These are phyloP conservation scores for Mycena pura DNA, from an alignment of 768 basidiomycete genomes.

Conservation along the genomic window DNA sequence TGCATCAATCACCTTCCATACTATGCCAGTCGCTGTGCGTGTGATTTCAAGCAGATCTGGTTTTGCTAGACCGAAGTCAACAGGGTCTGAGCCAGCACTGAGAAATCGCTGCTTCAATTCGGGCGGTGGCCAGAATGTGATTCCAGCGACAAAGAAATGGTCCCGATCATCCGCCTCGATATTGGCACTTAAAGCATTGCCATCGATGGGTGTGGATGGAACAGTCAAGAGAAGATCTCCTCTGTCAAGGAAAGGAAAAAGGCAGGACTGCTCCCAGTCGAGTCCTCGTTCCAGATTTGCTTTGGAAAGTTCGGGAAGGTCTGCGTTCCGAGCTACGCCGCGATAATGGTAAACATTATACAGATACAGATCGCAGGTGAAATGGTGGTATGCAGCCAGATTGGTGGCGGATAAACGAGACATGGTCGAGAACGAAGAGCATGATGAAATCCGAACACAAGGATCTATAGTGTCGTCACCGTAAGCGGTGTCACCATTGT, in stretches of 20 bases:
- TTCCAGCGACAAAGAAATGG: constrained; percentile 53
- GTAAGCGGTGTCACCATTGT: too few species aligned
- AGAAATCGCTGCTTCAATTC: constrained; percentile 42
- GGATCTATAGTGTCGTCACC: not conserved
- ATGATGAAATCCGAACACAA: not conserved
- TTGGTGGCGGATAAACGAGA: constrained; percentile 52
- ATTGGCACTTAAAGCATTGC: constrained; percentile 44
- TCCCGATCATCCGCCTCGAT: constrained; percentile 49
- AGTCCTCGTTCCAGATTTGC: constrained; percentile 52
- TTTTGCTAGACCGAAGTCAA: constrained; percentile 53
- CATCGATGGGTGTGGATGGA: constrained; percentile 42
- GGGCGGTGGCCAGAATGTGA: constrained; percentile 51
- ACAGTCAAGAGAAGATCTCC: constrained; percentile 49
- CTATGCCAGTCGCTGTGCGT: constrained; percentile 38
- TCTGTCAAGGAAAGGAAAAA: constrained; percentile 51
- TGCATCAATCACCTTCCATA: constrained; percentile 58
- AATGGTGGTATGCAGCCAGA: constrained; percentile 52
- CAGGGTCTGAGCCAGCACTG: constrained; percentile 37
- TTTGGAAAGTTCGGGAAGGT: constrained; percentile 38
- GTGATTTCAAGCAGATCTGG: constrained; percentile 57
- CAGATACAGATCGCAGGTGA: constrained; percentile 54
- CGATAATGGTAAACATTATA: constrained; percentile 47
- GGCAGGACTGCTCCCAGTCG: constrained; percentile 48
- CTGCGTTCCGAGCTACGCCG: constrained; percentile 5
- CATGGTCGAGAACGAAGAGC: constrained; percentile 29